A percentile compares a stretch with the other conserved stretches of the same genome.
Conservation (phyloP, 495 filamentous ascomycete species). For the Penicillium nucicola region DNA sequence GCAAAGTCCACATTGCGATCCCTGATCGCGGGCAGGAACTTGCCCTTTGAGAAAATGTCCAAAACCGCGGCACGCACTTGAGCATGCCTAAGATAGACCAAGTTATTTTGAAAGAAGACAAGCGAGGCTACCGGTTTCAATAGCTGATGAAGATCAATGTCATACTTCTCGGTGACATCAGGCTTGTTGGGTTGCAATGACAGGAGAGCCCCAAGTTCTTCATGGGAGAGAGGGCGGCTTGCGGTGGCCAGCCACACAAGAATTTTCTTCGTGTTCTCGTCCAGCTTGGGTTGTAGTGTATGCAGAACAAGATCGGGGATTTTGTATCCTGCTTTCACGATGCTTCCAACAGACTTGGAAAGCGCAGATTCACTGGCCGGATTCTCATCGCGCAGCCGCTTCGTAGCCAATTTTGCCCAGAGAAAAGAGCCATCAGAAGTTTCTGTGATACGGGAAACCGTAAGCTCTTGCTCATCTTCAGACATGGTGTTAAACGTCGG, state of each 20-base stretch:
- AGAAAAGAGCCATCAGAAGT: constrained; percentile 24
- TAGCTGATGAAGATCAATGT: constrained; percentile 2
- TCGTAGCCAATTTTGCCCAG: constrained; percentile 22
- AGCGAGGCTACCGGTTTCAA: constrained; percentile 18
- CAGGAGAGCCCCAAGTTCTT: constrained; percentile 18
- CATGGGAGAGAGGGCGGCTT: constrained; percentile 14
- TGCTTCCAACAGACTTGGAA: constrained; percentile 5
- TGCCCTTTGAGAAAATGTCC: constrained; percentile 13
- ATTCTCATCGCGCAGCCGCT: constrained; percentile 10
- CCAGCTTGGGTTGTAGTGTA: constrained; percentile 12
- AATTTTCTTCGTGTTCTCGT: constrained; percentile 13
- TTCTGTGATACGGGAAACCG: constrained; percentile 18
- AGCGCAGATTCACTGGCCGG: constrained; percentile 6
- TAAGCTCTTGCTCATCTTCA: constrained; percentile 7
- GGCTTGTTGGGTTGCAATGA: constrained; percentile 19
- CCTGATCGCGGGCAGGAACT: constrained; percentile 10
- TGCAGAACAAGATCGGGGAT: constrained; percentile 19
- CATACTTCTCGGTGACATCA: constrained; percentile 3
- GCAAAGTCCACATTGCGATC: constrained; percentile 17
- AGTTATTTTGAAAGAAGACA: constrained; percentile 18
- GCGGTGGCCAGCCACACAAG: constrained; percentile 18
- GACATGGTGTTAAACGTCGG: no score
- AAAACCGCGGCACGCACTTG: constrained; percentile 16
- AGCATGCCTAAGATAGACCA: constrained; percentile 20
- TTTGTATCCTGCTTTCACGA: constrained; percentile 10